Conservation (phyloP, 495 filamentous ascomycete genomes). For the Annulohypoxylon bovei region DNA sequence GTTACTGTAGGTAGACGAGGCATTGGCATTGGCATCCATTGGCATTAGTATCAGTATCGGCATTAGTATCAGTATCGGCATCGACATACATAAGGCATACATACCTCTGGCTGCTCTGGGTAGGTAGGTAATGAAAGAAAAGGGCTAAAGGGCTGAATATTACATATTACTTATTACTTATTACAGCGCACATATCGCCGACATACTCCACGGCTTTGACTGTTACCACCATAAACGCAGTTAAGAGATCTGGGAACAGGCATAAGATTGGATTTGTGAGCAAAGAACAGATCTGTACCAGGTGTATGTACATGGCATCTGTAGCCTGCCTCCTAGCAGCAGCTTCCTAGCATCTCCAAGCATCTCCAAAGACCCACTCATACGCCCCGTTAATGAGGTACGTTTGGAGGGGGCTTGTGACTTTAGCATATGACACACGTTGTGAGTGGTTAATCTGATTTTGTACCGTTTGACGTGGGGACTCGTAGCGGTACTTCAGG, state of each 20-base stretch:
- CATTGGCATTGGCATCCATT: not conserved
- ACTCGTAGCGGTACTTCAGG: conserved; percentile 29
- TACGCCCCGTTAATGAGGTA: conserved; percentile 33
- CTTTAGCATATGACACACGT: conserved; percentile 43
- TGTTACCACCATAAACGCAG: conserved; percentile 6
- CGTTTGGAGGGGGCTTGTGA: conserved; percentile 41
- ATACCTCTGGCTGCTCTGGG: too few relatives aligned
- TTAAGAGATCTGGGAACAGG: conserved; percentile 16
- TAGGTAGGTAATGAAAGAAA: not conserved
- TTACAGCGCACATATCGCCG: not conserved
- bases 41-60: not conserved
- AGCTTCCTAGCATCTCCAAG: not conserved
- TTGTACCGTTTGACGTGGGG: conserved; percentile 31
- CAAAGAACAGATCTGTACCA: conserved; percentile 15
- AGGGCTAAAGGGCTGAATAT: not conserved
- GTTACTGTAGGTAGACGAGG: not conserved
- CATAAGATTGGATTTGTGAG: conserved; percentile 32
- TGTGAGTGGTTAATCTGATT: conserved; percentile 26
- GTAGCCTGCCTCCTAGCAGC: conserved; percentile 1
- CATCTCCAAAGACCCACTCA: conserved; percentile 6
- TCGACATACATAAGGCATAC: not conserved
- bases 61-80: not conserved
- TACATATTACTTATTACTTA: not conserved
- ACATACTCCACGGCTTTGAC: not conserved
- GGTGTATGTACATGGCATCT: not conserved